These are phyloP conservation scores for Lecanicillium sp. DNA, from an alignment of 2,329 filamentous ascomycete species.

Conservation along the genomic window DNA sequence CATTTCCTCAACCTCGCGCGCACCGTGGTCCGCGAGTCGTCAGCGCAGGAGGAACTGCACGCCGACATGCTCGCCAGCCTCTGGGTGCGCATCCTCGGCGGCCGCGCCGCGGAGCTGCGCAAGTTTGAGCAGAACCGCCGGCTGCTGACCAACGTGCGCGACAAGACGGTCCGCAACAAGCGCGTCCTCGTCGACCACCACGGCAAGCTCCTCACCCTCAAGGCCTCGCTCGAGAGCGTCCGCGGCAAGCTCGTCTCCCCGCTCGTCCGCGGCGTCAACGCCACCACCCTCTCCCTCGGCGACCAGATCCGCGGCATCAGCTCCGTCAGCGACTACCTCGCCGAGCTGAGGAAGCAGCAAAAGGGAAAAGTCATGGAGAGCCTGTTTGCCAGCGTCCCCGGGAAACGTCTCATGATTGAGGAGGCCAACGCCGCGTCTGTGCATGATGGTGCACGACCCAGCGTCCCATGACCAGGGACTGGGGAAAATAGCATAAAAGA, in stretches of 20 bases:
- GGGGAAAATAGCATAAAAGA: too few species aligned
- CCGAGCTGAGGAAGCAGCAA: constrained; percentile 67
- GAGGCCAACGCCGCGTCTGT: neutral
- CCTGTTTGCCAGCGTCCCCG: constrained; percentile 51
- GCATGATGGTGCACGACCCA: too few species aligned
- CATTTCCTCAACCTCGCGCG: constrained; percentile 86
- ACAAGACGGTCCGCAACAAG: constrained; percentile 82
- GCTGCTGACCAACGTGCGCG: constrained; percentile 69
- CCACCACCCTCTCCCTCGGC: constrained; percentile 66
- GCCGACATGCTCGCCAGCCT: constrained; percentile 74
- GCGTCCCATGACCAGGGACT: too few species aligned
- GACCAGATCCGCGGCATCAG: constrained; percentile 81
- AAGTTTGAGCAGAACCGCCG: constrained; percentile 90
- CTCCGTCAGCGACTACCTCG: constrained; percentile 71
- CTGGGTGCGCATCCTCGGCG: constrained; percentile 79
- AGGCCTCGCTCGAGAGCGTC: constrained; percentile 79
- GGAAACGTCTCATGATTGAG: neutral
- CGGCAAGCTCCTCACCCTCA: constrained; percentile 71
- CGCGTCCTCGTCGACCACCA: constrained; percentile 81
- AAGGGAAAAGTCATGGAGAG: constrained; percentile 78
- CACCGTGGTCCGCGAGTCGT: constrained; percentile 75
- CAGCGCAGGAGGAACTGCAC: constrained; percentile 71
- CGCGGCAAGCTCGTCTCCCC: constrained; percentile 78
- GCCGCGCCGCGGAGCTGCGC: constrained; percentile 64
- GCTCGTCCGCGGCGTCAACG: constrained; percentile 62